Base-by-base conservation (phyloP, 768 basidiomycete species). In the Cyclocybe cylindracea region DNA sequence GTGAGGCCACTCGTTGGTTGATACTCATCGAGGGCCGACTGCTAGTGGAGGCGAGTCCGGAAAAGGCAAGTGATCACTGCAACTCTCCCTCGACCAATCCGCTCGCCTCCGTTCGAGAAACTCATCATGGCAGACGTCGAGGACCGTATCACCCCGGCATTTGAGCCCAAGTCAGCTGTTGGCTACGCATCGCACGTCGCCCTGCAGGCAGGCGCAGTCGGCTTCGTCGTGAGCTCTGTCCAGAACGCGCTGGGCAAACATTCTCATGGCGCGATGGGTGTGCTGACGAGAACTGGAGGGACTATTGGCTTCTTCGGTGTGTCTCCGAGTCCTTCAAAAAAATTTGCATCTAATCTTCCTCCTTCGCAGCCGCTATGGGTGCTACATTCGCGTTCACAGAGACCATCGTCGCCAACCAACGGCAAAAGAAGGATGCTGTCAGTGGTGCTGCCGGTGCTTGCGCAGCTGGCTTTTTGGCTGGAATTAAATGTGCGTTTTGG, bases 221-320 rank as follows among this genome's bases (percentile, higher is more conserved):
- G 87, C 16, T 77, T 84, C 52, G 79, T 88, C 69, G 78, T 87
- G 68, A 87, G 87, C 53, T 66, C 77, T 10, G 62, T 81, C 33
- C 91, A 92, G 72, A 95, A 91, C 79, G 89, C 89, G 29, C 74
- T 94, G 53, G 84, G 83, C 39, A 79, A 73, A 57, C 94, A 92
- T 71, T 80, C 83, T 37, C 77, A 78, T 58, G 94, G 91, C 61
- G 91, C 90, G 50, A 78, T 86, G 71, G 94, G 94, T 60, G 84
- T 97, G 69, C 65, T 94, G 60, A 92, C 92, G 46, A 78, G 94
- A 57, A 91, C 87, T 32, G 94, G 94, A 51, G 84, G 89, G 33
- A 91, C 94, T 3, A 92, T 96, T 66, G 94, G 90, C 9, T 84
- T 93, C 68, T 96, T 97, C 63, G 89, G 95, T 97, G 47, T 61